Base-by-base conservation (phyloP, 108 stramenopile species). In the Bacterosira constricta region DNA sequence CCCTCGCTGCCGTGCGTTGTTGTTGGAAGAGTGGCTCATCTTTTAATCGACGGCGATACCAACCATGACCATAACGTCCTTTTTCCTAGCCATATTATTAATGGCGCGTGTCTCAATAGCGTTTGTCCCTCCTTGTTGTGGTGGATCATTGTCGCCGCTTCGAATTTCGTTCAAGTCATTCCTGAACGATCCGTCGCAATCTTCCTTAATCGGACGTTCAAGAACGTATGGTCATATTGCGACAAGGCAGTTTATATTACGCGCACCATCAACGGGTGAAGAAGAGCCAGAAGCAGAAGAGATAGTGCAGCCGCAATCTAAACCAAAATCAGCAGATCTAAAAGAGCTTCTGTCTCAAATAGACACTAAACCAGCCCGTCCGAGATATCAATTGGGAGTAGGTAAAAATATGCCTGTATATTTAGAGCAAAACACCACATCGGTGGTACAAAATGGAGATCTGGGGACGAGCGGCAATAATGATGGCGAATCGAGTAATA, bases 351-450 rank as follows among this genome's bases (percentile, higher is more conserved):
- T 31, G 35, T 54, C 53, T 15, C 53, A 34, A 54, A 34, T 54
- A 13, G 53, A 54, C 46, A 23, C 46, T 11, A 54, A 35, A 32
- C 17, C 41, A 4, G 12, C 32, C 1, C 30, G 53, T 54, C 31
- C 53, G 3, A 54, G 53, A 54, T 54, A 54, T 34, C 32, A 54
- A 54, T 54, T 54, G 27, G 53, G 53, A 35, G 63, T 23, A 15
- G 50, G 35, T 10, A 65, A 37, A 21, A 65, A 50, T 37, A 36
- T 38, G 46, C 47, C 47, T 21, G 50, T 51, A 31, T 20, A 34
- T 34, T 17, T 12, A 15, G 35, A 32, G 27, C 25, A 34, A 1
- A 54, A 54, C 13, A 32, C 13, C 30, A 31, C 53, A 35, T 12
- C 32, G 27, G 53, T 54, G 31, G 34, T 34, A 35, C 53, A 54